Evolutionary conservation across 495 filamentous ascomycete genomes (phyloP).

Genomic region (Mycothermus thermophilus): DNA sequence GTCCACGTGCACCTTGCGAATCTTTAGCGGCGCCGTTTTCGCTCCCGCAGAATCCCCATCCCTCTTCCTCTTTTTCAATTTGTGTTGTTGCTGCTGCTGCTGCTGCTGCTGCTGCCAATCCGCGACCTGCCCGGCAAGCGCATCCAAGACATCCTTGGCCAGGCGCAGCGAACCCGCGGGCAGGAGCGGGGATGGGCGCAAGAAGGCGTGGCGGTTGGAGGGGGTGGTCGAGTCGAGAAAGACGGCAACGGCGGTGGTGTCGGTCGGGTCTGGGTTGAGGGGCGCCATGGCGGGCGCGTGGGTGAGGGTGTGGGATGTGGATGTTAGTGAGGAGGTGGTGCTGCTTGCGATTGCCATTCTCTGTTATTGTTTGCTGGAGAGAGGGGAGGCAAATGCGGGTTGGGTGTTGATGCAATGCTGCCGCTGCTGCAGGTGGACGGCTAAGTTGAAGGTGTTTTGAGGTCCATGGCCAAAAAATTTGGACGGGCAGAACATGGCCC

Average conservation of each 20-base stretch:
- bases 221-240: constrained; percentile 36
- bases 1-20: constrained; percentile 68
- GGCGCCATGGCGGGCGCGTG: constrained; percentile 22
- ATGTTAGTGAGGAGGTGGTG: constrained; percentile 39
- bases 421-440: no score
- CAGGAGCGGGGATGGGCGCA: constrained; percentile 52
- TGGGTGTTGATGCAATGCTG: no score
- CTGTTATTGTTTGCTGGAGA: no score
- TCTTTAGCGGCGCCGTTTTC: constrained; percentile 40
- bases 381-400: neutral
- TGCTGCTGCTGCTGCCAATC: constrained; percentile 47
- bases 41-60: constrained; percentile 17
- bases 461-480: no score
- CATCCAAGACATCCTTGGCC: constrained; percentile 64
- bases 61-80: constrained; percentile 53
- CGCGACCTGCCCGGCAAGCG: constrained; percentile 54
- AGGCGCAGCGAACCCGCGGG: constrained; percentile 50
- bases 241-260: constrained; percentile 25
- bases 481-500: no score
- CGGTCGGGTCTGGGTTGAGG: constrained; percentile 7
- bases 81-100: constrained; percentile 39
- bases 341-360: constrained; percentile 35
- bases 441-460: no score
- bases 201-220: constrained; percentile 45
- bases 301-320: constrained; percentile 42